Conservation (phyloP, 108 stramenopile genomes). For the Aurantiochytrium sp. region DNA sequence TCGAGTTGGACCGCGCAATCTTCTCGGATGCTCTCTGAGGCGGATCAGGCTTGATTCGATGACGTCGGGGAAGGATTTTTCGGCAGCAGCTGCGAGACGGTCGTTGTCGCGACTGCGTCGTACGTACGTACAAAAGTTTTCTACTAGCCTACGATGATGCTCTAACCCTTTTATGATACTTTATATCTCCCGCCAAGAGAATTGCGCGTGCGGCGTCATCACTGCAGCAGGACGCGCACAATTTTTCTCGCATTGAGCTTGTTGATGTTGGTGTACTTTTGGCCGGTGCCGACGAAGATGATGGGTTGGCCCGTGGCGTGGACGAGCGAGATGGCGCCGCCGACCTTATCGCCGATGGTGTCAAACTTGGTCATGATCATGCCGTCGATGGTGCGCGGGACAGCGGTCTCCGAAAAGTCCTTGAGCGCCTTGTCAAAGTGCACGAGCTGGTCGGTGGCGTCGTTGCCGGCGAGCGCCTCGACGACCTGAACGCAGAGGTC, state of each 20-base stretch:
- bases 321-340: constrained; percentile 86
- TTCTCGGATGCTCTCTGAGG: neutral
- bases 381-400: constrained; percentile 76
- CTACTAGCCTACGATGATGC: no score
- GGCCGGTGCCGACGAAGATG: constrained; percentile 91
- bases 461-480: constrained; percentile 94
- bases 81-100: no score
- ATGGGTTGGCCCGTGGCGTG: constrained; percentile 90
- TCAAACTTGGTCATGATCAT: constrained; percentile 95
- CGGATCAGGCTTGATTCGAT: no score
- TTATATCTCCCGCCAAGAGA: no score
- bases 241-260: constrained; percentile 74
- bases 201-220: no score
- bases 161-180: no score
- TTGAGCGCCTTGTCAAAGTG: constrained; percentile 86
- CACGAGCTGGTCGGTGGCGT: constrained; percentile 88
- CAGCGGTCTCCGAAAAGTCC: neutral
- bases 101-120: no score
- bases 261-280: constrained; percentile 94
- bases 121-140: no score
- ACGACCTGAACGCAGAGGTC: constrained; percentile 89
- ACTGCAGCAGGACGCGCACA: constrained; percentile 73
- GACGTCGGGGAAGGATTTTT: no score
- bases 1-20: neutral
- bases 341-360: constrained; percentile 97